Conservation (phyloP, 2,329 filamentous ascomycete genomes). For the Paradendryphiella salina region DNA sequence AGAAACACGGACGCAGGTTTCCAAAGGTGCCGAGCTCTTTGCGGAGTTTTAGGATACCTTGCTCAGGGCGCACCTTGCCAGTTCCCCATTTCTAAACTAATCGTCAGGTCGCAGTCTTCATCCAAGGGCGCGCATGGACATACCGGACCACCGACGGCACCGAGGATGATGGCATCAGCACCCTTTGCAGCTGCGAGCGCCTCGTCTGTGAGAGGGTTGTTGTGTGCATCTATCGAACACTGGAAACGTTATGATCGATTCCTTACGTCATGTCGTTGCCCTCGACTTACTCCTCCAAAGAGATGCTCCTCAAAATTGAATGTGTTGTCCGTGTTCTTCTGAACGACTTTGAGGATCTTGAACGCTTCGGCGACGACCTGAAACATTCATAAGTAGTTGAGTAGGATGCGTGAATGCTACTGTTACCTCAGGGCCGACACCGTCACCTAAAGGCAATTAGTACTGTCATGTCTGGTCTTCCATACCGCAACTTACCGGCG, state of each 20-base stretch:
- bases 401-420: constrained; percentile 1
- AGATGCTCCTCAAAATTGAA: constrained; percentile 92
- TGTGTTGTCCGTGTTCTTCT: constrained; percentile 72
- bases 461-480: not conserved
- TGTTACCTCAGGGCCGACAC: constrained; percentile 49
- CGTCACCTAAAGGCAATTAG: constrained; percentile 43
- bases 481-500: constrained; percentile 37
- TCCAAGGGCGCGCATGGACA: not conserved
- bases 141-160: constrained; percentile 90
- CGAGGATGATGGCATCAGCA: constrained; percentile 87
- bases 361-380: constrained; percentile 82
- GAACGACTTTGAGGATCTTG: constrained; percentile 81
- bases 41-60: constrained; percentile 86
- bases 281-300: constrained; percentile 78
- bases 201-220: constrained; percentile 77
- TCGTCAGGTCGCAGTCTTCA: constrained; percentile 12
- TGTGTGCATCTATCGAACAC: constrained; percentile 85
- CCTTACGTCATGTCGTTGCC: not conserved
- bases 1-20: constrained; percentile 95
- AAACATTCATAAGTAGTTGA: constrained; percentile 24
- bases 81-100: constrained; percentile 81
- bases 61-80: constrained; percentile 82
- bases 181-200: constrained; percentile 80
- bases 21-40: constrained; percentile 94
- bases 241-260: constrained; percentile 46